Evolutionary conservation across 176 grass and related monocot genomes (phyloP).

Genomic region (barley (Hordeum vulgare)): DNA sequence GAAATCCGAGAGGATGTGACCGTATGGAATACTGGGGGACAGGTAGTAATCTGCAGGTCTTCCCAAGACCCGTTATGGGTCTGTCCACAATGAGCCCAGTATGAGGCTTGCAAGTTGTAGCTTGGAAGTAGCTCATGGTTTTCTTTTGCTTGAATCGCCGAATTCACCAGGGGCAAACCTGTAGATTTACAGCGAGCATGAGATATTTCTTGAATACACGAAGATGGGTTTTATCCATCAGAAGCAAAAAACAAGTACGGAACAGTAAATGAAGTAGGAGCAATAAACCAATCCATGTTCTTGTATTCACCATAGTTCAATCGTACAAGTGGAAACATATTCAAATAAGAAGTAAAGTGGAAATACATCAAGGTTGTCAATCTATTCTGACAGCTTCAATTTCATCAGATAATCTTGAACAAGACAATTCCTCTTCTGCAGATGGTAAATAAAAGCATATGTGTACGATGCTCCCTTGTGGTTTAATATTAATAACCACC

Average conservation of each 20-base stretch:
- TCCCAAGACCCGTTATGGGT: constrained; percentile 34
- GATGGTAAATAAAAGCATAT: neutral
- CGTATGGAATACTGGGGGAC: constrained; percentile 21
- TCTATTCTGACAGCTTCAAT: neutral
- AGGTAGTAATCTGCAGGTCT: constrained; percentile 16
- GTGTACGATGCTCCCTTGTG: neutral
- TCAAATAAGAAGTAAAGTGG: neutral
- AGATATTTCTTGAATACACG: constrained; percentile 5
- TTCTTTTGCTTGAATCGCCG: constrained; percentile 36
- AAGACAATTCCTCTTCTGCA: neutral
- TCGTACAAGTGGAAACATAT: neutral
- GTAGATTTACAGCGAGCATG: constrained; percentile 14
- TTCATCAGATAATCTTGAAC: neutral
- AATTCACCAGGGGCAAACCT: constrained; percentile 13
- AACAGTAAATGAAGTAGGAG: neutral
- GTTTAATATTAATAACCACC: neutral
- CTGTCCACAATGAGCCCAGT: constrained; percentile 39
- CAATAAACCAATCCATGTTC: neutral
- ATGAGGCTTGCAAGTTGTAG: constrained; percentile 54
- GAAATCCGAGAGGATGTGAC: constrained; percentile 16
- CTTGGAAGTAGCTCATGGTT: constrained; percentile 65
- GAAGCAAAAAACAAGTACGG: neutral
- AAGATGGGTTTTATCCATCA: neutral
- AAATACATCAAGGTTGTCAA: neutral
- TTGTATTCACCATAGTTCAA: neutral